Evolutionary conservation across 441 rosid species (phyloP), one percentile per base, ranked within the genome.

Genomic region (Macaranga tanarius): DNA sequence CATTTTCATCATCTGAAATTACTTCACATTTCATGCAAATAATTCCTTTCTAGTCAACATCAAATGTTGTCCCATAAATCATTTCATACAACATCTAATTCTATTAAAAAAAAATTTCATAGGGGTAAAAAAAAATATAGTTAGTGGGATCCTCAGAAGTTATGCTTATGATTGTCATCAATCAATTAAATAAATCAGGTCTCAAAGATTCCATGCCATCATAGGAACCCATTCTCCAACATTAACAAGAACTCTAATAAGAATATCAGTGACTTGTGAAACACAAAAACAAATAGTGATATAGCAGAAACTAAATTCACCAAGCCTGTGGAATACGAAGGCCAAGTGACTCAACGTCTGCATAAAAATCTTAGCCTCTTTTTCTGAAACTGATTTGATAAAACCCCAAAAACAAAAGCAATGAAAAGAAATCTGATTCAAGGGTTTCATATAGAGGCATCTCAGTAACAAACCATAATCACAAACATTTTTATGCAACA

Each of bases 151-250:
- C 88, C 89, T 84, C 88, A 83, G 87, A 20, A 40, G 65, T 69
- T 64, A 73, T 83, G 90, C 90, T 85, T 85, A 11, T 68, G 63
- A 44, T 68, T 83, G 66, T 79, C 90, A 80, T 88, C 89, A 85
- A 69, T 34, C 38, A 34, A 74, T 75, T 34, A 81, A 25, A 50
- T 60, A 48, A 71, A 75, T 86, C 90, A 86, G 92, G 85, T 86
- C 92, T 88, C 90, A 88, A 88, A 88, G 92, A 86, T 86, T 76
- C 19, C 86, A 80, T 79, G 84, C 80, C 90, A 84, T 88, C 90
- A 85, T 76, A 5, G 92, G 90, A 83, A 2, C 84, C 82, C 65
- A 19, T 7, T 5, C 44, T 2, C 31, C 55, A 12, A 50, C 12
- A n/a, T 10, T 47, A n/a, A 23, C 9, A 12, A 20, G 0, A 62